phyloP scores from a whole-genome alignment of 805 yeast species.

The Grigorovia yakushimaensis region DNA sequence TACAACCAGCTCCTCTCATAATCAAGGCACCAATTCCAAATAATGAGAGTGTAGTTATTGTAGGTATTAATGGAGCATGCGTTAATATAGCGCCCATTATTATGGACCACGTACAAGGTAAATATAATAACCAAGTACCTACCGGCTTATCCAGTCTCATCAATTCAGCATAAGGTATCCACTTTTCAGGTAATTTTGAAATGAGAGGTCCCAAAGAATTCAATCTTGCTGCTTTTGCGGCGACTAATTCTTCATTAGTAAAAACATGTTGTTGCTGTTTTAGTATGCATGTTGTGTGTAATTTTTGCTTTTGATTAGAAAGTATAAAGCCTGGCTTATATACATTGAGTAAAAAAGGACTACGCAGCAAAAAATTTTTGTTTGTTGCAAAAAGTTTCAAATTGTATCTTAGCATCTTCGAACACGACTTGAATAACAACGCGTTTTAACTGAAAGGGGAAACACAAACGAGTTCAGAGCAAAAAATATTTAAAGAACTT shows the following conservation, averaged over 20 bases:
- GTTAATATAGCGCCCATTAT: conserved; percentile 75
- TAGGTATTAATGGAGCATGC: conserved; percentile 57
- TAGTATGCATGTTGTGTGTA: not conserved
- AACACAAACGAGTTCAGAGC: not conserved
- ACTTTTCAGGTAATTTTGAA: conserved; percentile 53
- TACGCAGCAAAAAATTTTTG: not conserved
- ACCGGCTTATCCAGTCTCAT: conserved; percentile 92
- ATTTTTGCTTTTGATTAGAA: not conserved
- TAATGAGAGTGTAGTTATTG: conserved; percentile 51
- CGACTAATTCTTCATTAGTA: conserved; percentile 20
- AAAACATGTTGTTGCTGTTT: conserved; percentile 10
- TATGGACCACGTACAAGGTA: conserved; percentile 91
- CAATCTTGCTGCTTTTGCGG: conserved; percentile 42
- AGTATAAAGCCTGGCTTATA: not conserved
- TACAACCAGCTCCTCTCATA: conserved; percentile 98
- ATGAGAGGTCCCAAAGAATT: conserved; percentile 43
- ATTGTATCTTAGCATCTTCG: not conserved
- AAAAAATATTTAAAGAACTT: not conserved
- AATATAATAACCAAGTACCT: conserved; percentile 76
- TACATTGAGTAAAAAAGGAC: not conserved
- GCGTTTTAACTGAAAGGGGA: not conserved
- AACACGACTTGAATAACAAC: too few species aligned
- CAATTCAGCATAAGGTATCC: conserved; percentile 86
- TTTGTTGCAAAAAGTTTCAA: not conserved
- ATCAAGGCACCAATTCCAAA: conserved; percentile 79